Conservation (phyloP, 1,284 basidiomycete species). For the Pulchroboletus neoregius region DNA sequence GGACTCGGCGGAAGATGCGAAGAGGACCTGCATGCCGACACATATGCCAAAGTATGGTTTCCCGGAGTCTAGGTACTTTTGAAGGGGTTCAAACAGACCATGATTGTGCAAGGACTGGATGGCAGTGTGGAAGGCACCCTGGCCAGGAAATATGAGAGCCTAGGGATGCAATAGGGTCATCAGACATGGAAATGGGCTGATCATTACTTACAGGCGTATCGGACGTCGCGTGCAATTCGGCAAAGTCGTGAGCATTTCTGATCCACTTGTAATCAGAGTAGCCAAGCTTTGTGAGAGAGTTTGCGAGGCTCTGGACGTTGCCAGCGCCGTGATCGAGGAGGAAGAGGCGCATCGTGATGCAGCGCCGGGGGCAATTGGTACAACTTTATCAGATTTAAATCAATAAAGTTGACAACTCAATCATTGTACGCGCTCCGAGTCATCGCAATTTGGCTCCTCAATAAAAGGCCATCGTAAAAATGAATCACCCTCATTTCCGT, state of each 20-base stretch:
- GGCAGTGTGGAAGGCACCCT: constrained; percentile 91
- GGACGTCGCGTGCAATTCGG: constrained; percentile 14
- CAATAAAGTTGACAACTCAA: too few relatives aligned
- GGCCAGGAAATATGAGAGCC: constrained; percentile 98
- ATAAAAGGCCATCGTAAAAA: constrained; percentile 1
- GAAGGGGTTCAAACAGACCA: constrained; percentile 80
- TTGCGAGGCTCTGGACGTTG: constrained; percentile 91
- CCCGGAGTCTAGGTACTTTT: constrained; percentile 82
- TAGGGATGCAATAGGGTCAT: constrained; percentile 36
- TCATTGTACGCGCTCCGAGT: too few relatives aligned
- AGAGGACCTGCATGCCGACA: constrained; percentile 96
- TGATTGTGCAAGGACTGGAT: constrained; percentile 72
- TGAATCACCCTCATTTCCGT: constrained; percentile 14
- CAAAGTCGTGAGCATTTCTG: constrained; percentile 76
- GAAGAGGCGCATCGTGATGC: constrained; percentile 63
- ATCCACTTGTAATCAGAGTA: constrained; percentile 88
- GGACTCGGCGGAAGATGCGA: constrained; percentile 79
- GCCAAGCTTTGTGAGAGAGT: constrained; percentile 86
- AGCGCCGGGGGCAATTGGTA: too few relatives aligned
- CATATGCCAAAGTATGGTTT: constrained; percentile 98
- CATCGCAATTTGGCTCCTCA: too few relatives aligned
- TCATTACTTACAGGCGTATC: constrained; percentile 73
- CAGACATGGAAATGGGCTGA: constrained; percentile 5
- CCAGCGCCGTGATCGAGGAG: constrained; percentile 96
- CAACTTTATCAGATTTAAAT: too few relatives aligned